Percentiles rank a stretch among this genome's conserved stretches.
These are phyloP conservation scores for Gossypium longicalyx DNA, from an alignment of 345 rosid genomes.

Conservation along the genomic window DNA sequence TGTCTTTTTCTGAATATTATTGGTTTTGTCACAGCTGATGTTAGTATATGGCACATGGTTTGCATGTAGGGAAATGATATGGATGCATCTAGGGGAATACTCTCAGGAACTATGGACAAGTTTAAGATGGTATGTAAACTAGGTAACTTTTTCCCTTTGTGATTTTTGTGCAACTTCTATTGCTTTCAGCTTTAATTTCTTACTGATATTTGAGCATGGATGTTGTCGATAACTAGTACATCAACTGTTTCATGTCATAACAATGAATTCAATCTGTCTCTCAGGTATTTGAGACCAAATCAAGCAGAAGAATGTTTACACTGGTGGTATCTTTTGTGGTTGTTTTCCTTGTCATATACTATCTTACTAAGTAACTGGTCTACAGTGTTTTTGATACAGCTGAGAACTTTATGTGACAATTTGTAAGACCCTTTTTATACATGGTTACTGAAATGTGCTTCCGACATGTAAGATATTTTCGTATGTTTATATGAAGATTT, in stretches of 20 bases:
- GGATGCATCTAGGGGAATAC: conserved; percentile 89
- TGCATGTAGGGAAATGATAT: conserved; percentile 73
- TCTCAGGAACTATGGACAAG: conserved; percentile 93
- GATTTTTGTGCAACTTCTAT: background rate
- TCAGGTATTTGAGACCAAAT: conserved; percentile 88
- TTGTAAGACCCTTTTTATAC: conserved; percentile 16
- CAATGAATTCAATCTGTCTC: conserved; percentile 12
- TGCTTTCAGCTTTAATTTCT: conserved; percentile 4
- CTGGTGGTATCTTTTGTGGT: conserved; percentile 85
- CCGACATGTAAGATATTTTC: conserved; percentile 21
- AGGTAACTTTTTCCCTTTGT: background rate
- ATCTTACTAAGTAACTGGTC: conserved; percentile 57
- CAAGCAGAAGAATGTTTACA: conserved; percentile 84
- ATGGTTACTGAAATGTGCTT: conserved; percentile 18
- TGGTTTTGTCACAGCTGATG: conserved; percentile 10
- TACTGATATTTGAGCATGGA: background rate
- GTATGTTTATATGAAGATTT: conserved; percentile 24
- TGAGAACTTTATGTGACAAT: conserved; percentile 15
- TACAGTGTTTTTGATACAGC: conserved; percentile 10
- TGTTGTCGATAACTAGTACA: background rate
- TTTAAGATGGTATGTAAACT: conserved; percentile 64
- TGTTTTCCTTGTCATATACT: conserved; percentile 76
- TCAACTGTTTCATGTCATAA: background rate
- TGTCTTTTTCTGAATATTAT: background rate
- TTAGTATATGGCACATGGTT: conserved; percentile 19